A percentile compares a stretch with the other conserved stretches of the same genome.
Evolutionary conservation across 106 monocot species (phyloP).

Genomic region (Iris macrosiphon): DNA sequence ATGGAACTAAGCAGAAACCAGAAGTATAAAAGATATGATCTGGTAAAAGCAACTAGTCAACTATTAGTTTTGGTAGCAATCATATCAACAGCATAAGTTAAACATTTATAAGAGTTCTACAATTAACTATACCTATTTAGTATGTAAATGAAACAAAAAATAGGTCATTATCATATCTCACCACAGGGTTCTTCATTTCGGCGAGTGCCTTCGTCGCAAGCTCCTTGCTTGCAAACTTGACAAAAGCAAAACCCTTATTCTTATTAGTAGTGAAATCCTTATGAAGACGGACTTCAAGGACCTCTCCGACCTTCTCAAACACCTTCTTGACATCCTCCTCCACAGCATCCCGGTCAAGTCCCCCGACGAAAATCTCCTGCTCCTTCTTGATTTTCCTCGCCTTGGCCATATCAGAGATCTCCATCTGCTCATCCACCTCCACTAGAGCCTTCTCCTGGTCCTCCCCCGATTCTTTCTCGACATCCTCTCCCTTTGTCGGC

Average conservation of each 20-base stretch:
- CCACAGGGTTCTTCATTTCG: conserved; percentile 51
- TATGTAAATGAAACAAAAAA: too few relatives aligned
- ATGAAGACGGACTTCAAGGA: conserved; percentile 51
- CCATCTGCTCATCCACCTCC: conserved; percentile 39
- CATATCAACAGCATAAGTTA: too few relatives aligned
- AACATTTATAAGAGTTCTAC: too few relatives aligned
- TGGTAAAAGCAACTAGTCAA: too few relatives aligned
- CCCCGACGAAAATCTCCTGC: conserved; percentile 64
- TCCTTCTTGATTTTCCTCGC: conserved; percentile 60
- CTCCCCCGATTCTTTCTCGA: conserved; percentile 15
- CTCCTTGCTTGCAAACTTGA: conserved; percentile 60
- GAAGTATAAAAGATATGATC: too few relatives aligned
- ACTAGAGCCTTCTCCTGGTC: conserved; percentile 16
- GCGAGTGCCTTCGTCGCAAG: conserved; percentile 24
- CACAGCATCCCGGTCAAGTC: conserved; percentile 53
- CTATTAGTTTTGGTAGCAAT: too few relatives aligned
- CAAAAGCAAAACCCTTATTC: conserved; percentile 79
- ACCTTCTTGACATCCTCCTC: conserved; percentile 57
- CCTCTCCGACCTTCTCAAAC: conserved; percentile 56
- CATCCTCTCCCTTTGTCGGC: conserved; percentile 8
- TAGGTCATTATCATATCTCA: too few relatives aligned
- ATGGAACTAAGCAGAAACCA: too few relatives aligned
- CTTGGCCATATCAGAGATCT: conserved; percentile 62
- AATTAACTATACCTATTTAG: too few relatives aligned
- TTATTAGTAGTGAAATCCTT: conserved; percentile 56